Evolutionary conservation across 2,329 filamentous ascomycete genomes (phyloP).

Genomic region (Beauveria pseudobassiana): DNA sequence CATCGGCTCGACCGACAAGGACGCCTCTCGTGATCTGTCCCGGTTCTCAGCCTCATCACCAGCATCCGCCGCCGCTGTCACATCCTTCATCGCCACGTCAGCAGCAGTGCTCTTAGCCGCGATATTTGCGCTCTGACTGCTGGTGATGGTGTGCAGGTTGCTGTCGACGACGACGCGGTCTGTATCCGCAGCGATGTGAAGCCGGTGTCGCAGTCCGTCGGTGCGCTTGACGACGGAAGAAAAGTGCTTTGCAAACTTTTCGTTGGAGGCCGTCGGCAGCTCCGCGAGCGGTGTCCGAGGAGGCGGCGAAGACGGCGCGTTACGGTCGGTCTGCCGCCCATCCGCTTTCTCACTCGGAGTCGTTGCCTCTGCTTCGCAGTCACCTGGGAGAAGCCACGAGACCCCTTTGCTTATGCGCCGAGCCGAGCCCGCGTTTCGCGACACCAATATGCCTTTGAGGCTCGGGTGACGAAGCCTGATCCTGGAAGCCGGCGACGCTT

Average conservation of each 20-base stretch:
- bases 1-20: conserved; percentile 22
- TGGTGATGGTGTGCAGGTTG: neutral
- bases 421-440: conserved; percentile 26
- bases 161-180: conserved; percentile 16
- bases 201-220: conserved; percentile 22
- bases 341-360: neutral
- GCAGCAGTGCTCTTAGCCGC: neutral
- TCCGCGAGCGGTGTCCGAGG: conserved; percentile 29
- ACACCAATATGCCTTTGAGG: conserved; percentile 28
- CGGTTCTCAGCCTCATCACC: neutral
- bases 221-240: conserved; percentile 32
- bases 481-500: conserved; percentile 14
- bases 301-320: conserved; percentile 34
- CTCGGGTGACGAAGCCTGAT: conserved; percentile 21
- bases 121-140: neutral
- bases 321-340: neutral
- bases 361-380: conserved; percentile 14
- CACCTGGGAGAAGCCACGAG: conserved; percentile 28
- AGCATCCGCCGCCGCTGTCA: neutral
- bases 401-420: conserved; percentile 24
- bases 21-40: neutral
- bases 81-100: conserved; percentile 9
- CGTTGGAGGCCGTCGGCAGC: conserved; percentile 26
- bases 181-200: conserved; percentile 20
- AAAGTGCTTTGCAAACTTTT: conserved; percentile 42